Evolutionary conservation across 345 rosid genomes (phyloP).

Genomic region (Eutrema yunnanense): DNA sequence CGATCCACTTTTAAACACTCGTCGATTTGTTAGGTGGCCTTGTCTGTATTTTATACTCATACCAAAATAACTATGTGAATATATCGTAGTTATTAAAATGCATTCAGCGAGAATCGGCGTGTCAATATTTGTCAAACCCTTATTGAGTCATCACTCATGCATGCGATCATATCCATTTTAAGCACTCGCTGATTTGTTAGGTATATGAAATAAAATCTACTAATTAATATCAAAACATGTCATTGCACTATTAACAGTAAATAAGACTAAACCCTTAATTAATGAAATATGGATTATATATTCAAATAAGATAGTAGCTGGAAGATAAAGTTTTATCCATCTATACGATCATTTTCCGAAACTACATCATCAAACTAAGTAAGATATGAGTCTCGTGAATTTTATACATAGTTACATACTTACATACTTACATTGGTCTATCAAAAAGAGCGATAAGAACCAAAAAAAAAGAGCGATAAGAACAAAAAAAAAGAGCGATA

Average conservation of each 20-base stretch:
- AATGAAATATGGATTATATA: neutral
- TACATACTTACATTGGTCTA: conserved; percentile 1
- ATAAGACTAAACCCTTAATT: neutral
- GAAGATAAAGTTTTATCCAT: conserved; percentile 1
- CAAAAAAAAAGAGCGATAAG: neutral
- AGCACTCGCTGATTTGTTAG: neutral
- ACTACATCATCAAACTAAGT: neutral
- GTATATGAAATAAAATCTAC: neutral
- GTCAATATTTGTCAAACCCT: neutral
- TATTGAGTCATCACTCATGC: neutral
- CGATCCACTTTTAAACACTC: conserved; percentile 5
- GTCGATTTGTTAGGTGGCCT: conserved; percentile 20
- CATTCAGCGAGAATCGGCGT: neutral
- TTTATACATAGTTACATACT: neutral
- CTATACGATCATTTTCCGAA: no score
- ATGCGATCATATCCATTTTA: neutral
- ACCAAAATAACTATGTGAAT: neutral
- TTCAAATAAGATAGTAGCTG: neutral
- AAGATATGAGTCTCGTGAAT: conserved; percentile 5
- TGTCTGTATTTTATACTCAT: conserved; percentile 5
- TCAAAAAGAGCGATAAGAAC: conserved; percentile 1
- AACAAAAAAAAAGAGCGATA: neutral
- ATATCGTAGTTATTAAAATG: neutral
- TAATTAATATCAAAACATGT: neutral
- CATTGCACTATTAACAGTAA: neutral